Evolutionary conservation across 2,329 filamentous ascomycete species (phyloP), one percentile per base, ranked within the genome.

Genomic region (Paecilomyces dactylethromorphus): DNA sequence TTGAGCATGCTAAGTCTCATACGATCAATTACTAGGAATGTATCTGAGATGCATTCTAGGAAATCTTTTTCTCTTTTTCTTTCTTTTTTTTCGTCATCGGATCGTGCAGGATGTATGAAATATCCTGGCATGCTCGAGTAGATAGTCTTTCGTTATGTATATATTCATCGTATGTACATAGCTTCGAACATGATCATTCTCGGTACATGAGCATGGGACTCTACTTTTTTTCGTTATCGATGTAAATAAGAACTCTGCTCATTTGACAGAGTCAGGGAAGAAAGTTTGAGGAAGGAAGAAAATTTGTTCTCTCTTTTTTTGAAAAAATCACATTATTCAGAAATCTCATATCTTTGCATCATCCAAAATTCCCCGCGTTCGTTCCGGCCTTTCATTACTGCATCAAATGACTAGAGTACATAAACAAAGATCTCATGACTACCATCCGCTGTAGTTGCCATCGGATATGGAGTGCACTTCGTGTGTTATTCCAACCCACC

Each of bases 1-100:
- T 82, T 64, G 71, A 76, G 55, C 82, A 81, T 69, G 70, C 95
- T 60, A 95, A 93, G 60, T 61, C 63, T 26, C 69, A 72, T 80
- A 76, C 83, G 62, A 83, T 94, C 24, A 82, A 88, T 53, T 87
- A 86, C 65, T 91, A 66, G 75, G 3, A 2, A 45, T 21, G 39
- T 45, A 1, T 7, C 35, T 39, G 35, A n/a, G 12, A 39, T n/a
- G 35, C n/a, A 39, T 18, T 39, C n/a, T n/a, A n/a, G n/a, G n/a
- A n/a, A n/a, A n/a, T n/a, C n/a, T n/a, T n/a, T n/a, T n/a, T n/a
- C n/a, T n/a, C n/a, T n/a, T n/a, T n/a, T n/a, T n/a, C n/a, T n/a
- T n/a, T n/a, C n/a, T n/a, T n/a, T n/a, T n/a, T n/a, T n/a, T n/a
- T n/a, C n/a, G n/a, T n/a, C n/a, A n/a, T n/a, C n/a, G n/a, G n/a